Evolutionary conservation across 2,329 filamentous ascomycete genomes (phyloP).

Genomic region (Fusarium multiceps): DNA sequence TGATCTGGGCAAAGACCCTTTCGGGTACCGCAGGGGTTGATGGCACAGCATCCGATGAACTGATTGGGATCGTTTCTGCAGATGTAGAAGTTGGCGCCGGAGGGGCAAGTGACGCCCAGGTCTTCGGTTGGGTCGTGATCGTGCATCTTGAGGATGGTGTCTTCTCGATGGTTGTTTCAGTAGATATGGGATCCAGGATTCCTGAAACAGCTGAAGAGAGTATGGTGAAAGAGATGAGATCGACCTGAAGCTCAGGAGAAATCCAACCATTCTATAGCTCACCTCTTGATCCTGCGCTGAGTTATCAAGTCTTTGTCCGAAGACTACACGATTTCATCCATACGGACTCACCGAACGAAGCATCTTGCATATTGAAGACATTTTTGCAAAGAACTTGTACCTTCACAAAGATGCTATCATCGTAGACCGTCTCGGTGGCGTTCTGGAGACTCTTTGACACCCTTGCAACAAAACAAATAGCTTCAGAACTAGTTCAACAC

Average conservation of each 20-base stretch:
- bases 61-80: slow-evolving; percentile 47
- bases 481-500: not conserved
- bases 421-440: not conserved
- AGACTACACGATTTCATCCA: not conserved
- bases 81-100: slow-evolving; percentile 52
- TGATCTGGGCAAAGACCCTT: slow-evolving; percentile 36
- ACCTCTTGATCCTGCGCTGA: not conserved
- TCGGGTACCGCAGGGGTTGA: slow-evolving; percentile 48
- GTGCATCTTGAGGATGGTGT: slow-evolving; percentile 14
- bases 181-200: too few species aligned
- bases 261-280: not conserved
- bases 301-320: not conserved
- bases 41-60: slow-evolving; percentile 56
- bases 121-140: slow-evolving; percentile 10
- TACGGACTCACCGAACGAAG: not conserved
- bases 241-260: fast-evolving
- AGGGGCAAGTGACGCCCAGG: slow-evolving; percentile 49
- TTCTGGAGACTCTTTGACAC: not conserved
- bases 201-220: not conserved
- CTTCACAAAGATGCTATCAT: not conserved
- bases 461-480: not conserved
- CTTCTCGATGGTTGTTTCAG: not conserved
- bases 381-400: not conserved
- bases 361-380: fast-evolving
- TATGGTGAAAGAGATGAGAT: fast-evolving